Percentiles rank a stretch among this genome's conserved stretches.
Evolutionary conservation across 139 green algal genomes (phyloP).

Genomic region (Coccomyxa sp.): DNA sequence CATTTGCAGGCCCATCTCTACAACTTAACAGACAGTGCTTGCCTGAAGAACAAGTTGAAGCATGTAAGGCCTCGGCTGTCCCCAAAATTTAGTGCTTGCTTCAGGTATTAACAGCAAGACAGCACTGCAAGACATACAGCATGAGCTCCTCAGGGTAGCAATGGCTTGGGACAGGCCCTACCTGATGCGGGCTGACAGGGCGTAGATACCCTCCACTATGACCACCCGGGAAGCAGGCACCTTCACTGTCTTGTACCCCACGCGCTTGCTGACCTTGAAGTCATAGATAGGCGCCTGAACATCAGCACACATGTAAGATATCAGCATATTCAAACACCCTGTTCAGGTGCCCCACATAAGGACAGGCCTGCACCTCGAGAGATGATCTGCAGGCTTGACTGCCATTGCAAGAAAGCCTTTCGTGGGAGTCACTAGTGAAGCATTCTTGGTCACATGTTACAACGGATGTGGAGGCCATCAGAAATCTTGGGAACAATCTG

Average conservation of each 20-base stretch:
- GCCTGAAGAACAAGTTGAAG: not conserved
- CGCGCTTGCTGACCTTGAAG: slow-evolving; percentile 81
- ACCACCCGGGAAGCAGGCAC: slow-evolving; percentile 72
- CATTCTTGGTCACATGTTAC: not conserved
- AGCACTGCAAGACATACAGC: not conserved
- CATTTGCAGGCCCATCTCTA: no score
- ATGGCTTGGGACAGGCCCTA: slow-evolving; percentile 3
- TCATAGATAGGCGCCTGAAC: slow-evolving; percentile 90
- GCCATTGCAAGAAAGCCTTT: no score
- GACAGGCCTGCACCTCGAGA: not conserved
- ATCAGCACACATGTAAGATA: no score
- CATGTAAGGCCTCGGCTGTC: no score
- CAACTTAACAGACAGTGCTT: no score
- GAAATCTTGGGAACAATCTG: no score
- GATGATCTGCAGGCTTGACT: no score
- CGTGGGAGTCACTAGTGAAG: not conserved
- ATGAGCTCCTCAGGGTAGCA: no score
- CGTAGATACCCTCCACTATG: slow-evolving; percentile 96
- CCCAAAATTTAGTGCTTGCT: no score
- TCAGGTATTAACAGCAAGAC: no score
- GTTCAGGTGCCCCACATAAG: not conserved
- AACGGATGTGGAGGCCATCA: not conserved
- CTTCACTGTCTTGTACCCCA: slow-evolving; percentile 68
- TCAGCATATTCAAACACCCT: not conserved
- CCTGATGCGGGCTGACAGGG: slow-evolving; percentile 68